Evolutionary conservation across 1,284 basidiomycete genomes (phyloP), one percentile per base, ranked within the genome.

Genomic region (Leccinum pachyderme): DNA sequence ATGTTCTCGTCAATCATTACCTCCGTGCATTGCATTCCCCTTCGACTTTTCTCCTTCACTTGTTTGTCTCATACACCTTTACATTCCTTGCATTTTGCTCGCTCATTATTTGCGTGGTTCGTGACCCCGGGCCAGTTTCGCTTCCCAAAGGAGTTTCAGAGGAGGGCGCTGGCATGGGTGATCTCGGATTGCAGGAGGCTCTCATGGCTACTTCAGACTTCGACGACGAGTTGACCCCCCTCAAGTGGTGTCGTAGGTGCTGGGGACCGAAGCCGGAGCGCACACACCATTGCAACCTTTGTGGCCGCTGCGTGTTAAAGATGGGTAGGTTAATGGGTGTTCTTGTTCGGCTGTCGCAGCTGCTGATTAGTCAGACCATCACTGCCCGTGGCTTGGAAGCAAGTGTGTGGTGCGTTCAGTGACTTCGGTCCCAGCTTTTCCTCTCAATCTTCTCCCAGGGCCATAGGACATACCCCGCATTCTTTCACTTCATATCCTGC

Each of bases 351-450:
- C n/a, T 50, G 52, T 62, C 61, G 63, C 12, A 29, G 24, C 58
- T 47, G 8, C 53, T 60, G 45, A 56, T 54, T 39, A 46, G 25
- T 56, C 59, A 91, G 92, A 95, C 69, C 93, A 95, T 68, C 93
- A 95, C 67, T 95, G 93, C 67, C 87, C 87, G 3, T 95, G 93
- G 93, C 74, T 95, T 13, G 89, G 83, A 39, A 75, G 77, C 52
- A 87, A 81, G 66, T 95, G 93, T 70, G 81, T 95, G 51, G 89
- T 89, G 66, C 67, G 85, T 77, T 28, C 18, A 48, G 29, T 24
- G 27, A 35, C 18, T 12, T 51, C n/a, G 6, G 5, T 35, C 31
- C 37, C 50, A 51, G 28, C 33, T 52, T 12, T 22, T 47, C 37
- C 47, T 49, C 51, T 55, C 13, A 8, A 47, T 48, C 41, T 33